Evolutionary conservation across 2,329 filamentous ascomycete genomes (phyloP).

Genomic region (Endocalyx cinctus): DNA sequence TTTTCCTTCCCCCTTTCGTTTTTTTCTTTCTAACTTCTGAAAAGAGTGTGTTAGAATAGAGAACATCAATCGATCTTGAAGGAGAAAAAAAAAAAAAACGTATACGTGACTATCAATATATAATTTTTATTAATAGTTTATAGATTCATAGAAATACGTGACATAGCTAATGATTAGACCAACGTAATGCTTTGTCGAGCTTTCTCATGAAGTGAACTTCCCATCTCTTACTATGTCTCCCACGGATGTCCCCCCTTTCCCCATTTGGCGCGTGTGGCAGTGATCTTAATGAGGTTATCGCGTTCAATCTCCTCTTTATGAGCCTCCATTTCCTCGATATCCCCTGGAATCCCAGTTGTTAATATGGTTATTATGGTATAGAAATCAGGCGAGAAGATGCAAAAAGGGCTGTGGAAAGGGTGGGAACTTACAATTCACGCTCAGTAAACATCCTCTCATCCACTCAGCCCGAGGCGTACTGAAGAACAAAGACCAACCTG

Average conservation of each 20-base stretch:
- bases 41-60: too few species aligned
- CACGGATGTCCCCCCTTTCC: conserved; percentile 4
- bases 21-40: too few species aligned
- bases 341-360: neutral
- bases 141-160: too few species aligned
- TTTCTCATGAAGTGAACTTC: too few species aligned
- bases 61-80: too few species aligned
- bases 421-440: conserved; percentile 5
- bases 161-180: too few species aligned
- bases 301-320: conserved; percentile 3
- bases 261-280: conserved; percentile 1
- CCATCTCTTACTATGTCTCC: conserved; percentile 1
- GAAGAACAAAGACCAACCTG: conserved; percentile 5
- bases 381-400: neutral
- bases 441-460: conserved; percentile 4
- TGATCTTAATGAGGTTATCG: conserved; percentile 1
- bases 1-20: too few species aligned
- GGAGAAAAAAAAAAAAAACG: too few species aligned
- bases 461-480: conserved; percentile 5
- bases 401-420: too few species aligned
- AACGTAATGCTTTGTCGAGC: too few species aligned
- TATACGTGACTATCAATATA: too few species aligned
- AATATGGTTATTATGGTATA: neutral
- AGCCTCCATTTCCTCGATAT: conserved; percentile 3
- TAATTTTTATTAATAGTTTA: too few species aligned